phyloP scores from a whole-genome alignment of 2,329 filamentous ascomycete genomes.

The Dactylellina cionopaga region DNA sequence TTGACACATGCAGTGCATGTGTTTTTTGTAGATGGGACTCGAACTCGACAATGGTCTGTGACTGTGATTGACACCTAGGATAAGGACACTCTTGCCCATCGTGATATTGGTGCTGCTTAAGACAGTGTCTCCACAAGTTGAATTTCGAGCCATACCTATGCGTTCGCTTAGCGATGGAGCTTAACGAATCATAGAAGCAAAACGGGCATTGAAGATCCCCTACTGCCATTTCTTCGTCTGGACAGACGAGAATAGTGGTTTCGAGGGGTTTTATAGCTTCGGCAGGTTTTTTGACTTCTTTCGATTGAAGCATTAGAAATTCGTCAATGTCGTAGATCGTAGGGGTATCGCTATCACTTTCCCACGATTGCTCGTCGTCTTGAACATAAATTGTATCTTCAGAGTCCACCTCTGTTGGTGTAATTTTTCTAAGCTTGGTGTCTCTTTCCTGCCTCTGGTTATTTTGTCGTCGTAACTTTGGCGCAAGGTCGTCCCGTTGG shows the following conservation, averaged over 20 bases:
- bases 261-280: background rate
- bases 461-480: background rate
- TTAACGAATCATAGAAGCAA: constrained; percentile 1
- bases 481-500: constrained; percentile 2
- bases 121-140: constrained; percentile 10
- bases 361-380: background rate
- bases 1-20: background rate
- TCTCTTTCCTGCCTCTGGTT: background rate
- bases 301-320: background rate
- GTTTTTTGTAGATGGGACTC: background rate
- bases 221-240: background rate
- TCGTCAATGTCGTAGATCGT: constrained; percentile 9
- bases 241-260: background rate
- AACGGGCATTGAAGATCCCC: constrained; percentile 1
- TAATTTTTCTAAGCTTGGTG: background rate
- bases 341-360: background rate
- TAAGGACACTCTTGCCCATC: background rate
- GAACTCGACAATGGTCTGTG: background rate
- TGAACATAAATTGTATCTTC: background rate
- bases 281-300: too few species aligned
- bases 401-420: background rate
- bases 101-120: background rate
- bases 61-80: background rate
- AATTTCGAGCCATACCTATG: background rate
- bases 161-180: background rate